Conservation (phyloP, 2,329 filamentous ascomycete genomes). For the Colletotrichum siamense region DNA sequence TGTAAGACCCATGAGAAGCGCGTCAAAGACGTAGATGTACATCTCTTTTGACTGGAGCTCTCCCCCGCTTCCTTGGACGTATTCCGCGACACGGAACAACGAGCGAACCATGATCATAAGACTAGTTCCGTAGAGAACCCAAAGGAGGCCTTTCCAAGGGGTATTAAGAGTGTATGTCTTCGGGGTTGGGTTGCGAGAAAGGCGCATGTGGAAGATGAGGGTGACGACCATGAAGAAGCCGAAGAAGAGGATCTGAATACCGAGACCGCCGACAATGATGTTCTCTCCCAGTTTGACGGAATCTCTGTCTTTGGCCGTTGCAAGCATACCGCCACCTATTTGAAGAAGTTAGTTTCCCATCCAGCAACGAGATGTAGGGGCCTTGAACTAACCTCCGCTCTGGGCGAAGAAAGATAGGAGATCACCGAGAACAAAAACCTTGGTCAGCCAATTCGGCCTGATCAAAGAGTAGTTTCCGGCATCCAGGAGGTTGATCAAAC, state of each 20-base stretch:
- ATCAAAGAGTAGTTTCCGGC: constrained; percentile 38
- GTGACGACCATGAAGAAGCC: constrained; percentile 56
- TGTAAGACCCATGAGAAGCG: constrained; percentile 35
- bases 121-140: constrained; percentile 30
- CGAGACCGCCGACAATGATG: constrained; percentile 57
- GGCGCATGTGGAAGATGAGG: constrained; percentile 48
- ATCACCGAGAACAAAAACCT: constrained; percentile 60
- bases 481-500: constrained; percentile 44
- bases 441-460: constrained; percentile 50
- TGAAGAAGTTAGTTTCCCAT: not conserved
- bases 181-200: constrained; percentile 21
- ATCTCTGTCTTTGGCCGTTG: constrained; percentile 25
- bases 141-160: constrained; percentile 35
- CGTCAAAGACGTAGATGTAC: constrained; percentile 44
- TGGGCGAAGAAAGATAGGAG: constrained; percentile 58
- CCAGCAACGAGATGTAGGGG: not conserved
- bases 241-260: constrained; percentile 62
- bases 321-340: constrained; percentile 22
- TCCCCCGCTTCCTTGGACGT: constrained; percentile 38
- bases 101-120: constrained; percentile 45
- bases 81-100: constrained; percentile 48
- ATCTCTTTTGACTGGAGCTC: constrained; percentile 38
- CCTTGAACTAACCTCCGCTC: constrained; percentile 36
- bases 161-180: constrained; percentile 23
- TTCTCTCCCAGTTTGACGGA: constrained; percentile 40